Base-by-base conservation (phyloP, 2,329 filamentous ascomycete species). In the Xylariaceae sp. region DNA sequence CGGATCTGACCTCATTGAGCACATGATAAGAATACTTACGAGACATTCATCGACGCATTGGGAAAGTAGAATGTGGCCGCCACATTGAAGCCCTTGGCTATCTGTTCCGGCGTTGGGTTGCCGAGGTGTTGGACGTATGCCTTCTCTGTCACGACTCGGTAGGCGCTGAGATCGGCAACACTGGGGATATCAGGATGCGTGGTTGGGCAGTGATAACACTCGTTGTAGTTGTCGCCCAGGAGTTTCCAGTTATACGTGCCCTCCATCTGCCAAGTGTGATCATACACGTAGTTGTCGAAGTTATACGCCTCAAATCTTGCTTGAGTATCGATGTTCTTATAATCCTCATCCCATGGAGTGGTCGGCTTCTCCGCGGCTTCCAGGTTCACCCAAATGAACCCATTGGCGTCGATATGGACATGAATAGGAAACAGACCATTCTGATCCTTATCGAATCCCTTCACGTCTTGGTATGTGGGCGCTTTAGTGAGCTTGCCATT, bases 211-310 rank as follows among this genome's bases (percentile, higher is more conserved):
- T 86, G 83, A 65, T 87, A 87, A 68, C 83, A 87, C 68, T 84
- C 83, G 68, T 87, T 87, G 75, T 85, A 87, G 73, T 87, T 86
- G 68, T 87, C 84, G 11, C 79, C 78, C 37, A 84, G 70, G 23
- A 81, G 79, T 73, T 85, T 85, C 82, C 82, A 85, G 73, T 85
- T 85, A 68, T 79, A 82, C 37, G 78, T 76, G 0, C 78, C 79
- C 53, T 82, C 77, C 77, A 83, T 79, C 64, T 82, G 77, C 80
- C 81, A 85, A 37, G 72, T 71, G 67, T 85, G 81, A 64, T 85
- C 82, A 63, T 84, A 85, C 13, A 72, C 67, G 68, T 84, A 87
- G 54, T 84, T 73, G 1, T 72, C 70, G 60, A 83, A 82, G 66
- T 64, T 56, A 42, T 64, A 64, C 1, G 58, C 62, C 56, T 58